Conservation (phyloP, 495 filamentous ascomycete species). For the Aspergillus panamensis region DNA sequence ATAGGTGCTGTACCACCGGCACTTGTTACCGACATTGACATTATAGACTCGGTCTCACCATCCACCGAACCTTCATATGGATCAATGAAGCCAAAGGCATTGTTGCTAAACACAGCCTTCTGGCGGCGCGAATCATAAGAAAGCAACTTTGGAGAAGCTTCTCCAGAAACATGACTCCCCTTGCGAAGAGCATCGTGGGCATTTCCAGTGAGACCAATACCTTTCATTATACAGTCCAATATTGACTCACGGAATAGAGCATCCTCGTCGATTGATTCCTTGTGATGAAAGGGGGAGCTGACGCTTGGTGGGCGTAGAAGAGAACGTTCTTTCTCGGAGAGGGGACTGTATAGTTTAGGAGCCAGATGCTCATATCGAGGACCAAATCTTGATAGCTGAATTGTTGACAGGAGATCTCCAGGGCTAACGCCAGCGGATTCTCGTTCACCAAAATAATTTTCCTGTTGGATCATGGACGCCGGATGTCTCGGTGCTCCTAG, state of each 20-base stretch:
- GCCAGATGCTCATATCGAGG: constrained; percentile 34
- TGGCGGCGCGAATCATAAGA: constrained; percentile 82
- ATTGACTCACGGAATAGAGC: constrained; percentile 83
- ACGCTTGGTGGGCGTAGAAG: constrained; percentile 50
- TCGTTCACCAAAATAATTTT: constrained; percentile 20
- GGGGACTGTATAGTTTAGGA: constrained; percentile 47
- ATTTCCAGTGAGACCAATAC: constrained; percentile 72
- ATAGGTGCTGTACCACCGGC: constrained; percentile 53
- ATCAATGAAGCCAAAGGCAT: constrained; percentile 94
- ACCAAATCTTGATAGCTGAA: constrained; percentile 65
- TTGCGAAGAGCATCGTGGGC: constrained; percentile 58
- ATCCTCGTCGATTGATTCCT: constrained; percentile 81
- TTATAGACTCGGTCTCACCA: constrained; percentile 82
- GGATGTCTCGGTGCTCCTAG: constrained; percentile 30
- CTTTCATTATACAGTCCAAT: constrained; percentile 92
- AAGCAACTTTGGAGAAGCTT: constrained; percentile 78
- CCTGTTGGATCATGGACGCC: constrained; percentile 20
- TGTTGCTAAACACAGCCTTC: constrained; percentile 79
- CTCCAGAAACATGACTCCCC: constrained; percentile 63
- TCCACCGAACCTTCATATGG: constrained; percentile 78
- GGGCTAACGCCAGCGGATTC: constrained; percentile 52
- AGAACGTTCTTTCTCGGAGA: constrained; percentile 54
- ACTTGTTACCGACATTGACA: constrained; percentile 60
- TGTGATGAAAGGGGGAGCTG: constrained; percentile 55
- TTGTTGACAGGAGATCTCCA: constrained; percentile 77